Conservation (phyloP, 768 basidiomycete species). For the Suillus hirtellus region DNA sequence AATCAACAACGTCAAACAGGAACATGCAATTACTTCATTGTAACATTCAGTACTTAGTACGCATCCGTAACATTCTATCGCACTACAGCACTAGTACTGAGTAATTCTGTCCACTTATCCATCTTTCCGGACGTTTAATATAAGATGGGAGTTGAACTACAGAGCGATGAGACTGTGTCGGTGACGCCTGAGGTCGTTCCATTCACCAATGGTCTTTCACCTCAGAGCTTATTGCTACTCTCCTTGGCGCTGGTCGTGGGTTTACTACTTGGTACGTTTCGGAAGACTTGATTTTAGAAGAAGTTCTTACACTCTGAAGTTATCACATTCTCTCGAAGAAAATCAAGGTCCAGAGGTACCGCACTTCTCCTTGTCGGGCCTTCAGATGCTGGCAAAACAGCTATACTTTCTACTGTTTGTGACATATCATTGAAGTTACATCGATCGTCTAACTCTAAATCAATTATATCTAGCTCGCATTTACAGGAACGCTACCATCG, state of each 20-base stretch:
- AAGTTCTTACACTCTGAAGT: constrained; percentile 21
- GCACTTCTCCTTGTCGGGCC: constrained; percentile 76
- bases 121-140: not conserved
- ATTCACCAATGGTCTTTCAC: constrained; percentile 36
- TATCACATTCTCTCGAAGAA: constrained; percentile 43
- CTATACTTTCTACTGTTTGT: constrained; percentile 70
- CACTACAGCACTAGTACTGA: not conserved
- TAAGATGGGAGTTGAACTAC: constrained; percentile 18
- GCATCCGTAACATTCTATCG: not conserved
- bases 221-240: constrained; percentile 40
- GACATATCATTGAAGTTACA: constrained; percentile 5
- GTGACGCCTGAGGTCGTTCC: constrained; percentile 38
- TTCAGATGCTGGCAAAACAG: constrained; percentile 79
- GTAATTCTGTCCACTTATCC: not conserved
- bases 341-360: constrained; percentile 50
- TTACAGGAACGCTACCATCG: constrained; percentile 61
- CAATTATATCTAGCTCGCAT: constrained; percentile 53
- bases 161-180: constrained; percentile 11
- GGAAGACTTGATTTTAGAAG: not conserved
- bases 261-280: constrained; percentile 43
- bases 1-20: not conserved
- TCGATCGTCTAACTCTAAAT: constrained; percentile 11
- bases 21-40: not conserved
- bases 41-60: not conserved
- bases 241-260: constrained; percentile 47